Percentiles rank a stretch among this genome's conserved stretches.
Evolutionary conservation across 768 basidiomycete genomes (phyloP).

Genomic region (Xerocomellus amylosporus): DNA sequence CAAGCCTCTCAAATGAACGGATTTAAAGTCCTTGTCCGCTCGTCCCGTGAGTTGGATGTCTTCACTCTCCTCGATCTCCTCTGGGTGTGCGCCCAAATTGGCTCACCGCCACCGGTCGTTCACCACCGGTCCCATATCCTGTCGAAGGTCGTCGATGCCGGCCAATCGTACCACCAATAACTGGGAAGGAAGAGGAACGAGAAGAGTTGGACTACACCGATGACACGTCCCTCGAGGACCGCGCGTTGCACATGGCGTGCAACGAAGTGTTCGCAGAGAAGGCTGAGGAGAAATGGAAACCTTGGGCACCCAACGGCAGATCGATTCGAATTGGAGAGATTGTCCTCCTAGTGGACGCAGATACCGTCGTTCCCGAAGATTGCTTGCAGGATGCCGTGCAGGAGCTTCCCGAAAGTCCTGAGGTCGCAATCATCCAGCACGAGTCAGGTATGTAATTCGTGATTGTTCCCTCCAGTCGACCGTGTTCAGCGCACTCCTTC

Average conservation of each 20-base stretch:
- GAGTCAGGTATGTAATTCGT: constrained; percentile 60
- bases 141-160: constrained; percentile 71
- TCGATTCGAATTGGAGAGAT: constrained; percentile 75
- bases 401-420: constrained; percentile 59
- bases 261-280: constrained; percentile 68
- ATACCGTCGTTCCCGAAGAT: constrained; percentile 87
- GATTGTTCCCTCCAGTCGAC: constrained; percentile 20
- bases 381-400: constrained; percentile 89
- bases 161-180: constrained; percentile 57
- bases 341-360: constrained; percentile 82
- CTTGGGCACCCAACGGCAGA: constrained; percentile 75
- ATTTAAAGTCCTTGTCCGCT: constrained; percentile 80
- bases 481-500: background rate
- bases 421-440: constrained; percentile 87
- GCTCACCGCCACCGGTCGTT: constrained; percentile 37
- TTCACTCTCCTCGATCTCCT: constrained; percentile 46
- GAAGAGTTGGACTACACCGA: constrained; percentile 36
- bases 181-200: constrained; percentile 47
- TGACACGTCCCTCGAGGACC: constrained; percentile 60
- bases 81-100: constrained; percentile 52
- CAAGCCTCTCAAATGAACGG: constrained; percentile 91
- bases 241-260: constrained; percentile 67
- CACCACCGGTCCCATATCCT: constrained; percentile 42
- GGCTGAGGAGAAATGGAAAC: constrained; percentile 56
- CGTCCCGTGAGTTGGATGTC: constrained; percentile 36